Conservation (phyloP, 371 early-diverging fungal species). For the Dichotomocladium elegans region DNA sequence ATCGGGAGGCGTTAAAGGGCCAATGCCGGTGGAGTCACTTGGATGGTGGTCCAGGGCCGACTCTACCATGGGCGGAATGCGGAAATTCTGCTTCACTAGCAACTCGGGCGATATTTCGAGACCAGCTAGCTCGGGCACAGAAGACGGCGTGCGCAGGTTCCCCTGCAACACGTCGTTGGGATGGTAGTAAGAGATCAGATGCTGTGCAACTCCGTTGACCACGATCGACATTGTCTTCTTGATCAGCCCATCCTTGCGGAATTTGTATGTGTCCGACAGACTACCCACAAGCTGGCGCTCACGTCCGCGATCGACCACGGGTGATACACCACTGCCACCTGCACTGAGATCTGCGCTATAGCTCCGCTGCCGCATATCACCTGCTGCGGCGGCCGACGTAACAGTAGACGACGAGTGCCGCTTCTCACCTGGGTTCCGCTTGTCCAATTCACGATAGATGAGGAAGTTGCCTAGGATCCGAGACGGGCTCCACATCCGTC, state of each 20-base stretch:
- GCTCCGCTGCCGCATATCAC: constrained; percentile 15
- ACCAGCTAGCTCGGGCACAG: constrained; percentile 51
- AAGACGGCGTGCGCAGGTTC: constrained; percentile 55
- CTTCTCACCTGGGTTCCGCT: constrained; percentile 29
- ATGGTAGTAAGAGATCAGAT: constrained; percentile 84
- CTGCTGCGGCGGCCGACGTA: constrained; percentile 14
- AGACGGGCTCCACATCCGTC: constrained; percentile 70
- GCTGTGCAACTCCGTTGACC: constrained; percentile 73
- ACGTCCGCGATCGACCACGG: constrained; percentile 25
- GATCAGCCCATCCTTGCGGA: constrained; percentile 81
- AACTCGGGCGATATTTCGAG: constrained; percentile 60
- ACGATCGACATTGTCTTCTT: constrained; percentile 87
- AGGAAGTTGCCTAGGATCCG: constrained; percentile 66
- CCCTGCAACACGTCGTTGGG: constrained; percentile 67
- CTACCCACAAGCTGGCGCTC: constrained; percentile 60
- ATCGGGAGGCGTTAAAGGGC: constrained; percentile 16
- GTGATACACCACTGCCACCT: constrained; percentile 18
- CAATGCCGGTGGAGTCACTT: constrained; percentile 11
- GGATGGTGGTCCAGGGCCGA: constrained; percentile 24
- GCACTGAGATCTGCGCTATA: constrained; percentile 19
- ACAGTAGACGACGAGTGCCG: constrained; percentile 20
- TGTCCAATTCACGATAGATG: constrained; percentile 61
- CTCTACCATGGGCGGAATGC: constrained; percentile 55
- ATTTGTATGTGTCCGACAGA: constrained; percentile 60
- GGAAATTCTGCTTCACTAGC: constrained; percentile 57